Base-by-base conservation (phyloP, 1,284 basidiomycete genomes). In the Sparassis latifolia region DNA sequence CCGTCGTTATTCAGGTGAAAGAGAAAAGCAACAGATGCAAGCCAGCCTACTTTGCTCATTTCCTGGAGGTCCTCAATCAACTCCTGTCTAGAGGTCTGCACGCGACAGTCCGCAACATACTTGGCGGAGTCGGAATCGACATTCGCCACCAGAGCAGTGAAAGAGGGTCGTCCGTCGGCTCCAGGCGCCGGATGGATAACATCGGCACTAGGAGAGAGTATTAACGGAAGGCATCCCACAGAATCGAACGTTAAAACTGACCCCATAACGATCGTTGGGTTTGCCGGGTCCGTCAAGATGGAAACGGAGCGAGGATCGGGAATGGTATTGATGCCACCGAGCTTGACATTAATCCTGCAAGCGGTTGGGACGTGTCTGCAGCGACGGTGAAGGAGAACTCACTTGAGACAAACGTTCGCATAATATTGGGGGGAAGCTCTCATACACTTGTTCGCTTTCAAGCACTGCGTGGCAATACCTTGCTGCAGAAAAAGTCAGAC, bases 391-490 rank as follows among this genome's bases (percentile, higher is more conserved):
- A 29, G 7, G 20, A 12, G 33, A 3, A 66, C 76, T 60, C 50
- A 89, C 88, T 90, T 90, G n/a, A 90, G 65, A 55, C 77, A 81
- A 4, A 90, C 82, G 55, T 90, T 90, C 0, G 87, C 84, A 52
- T 74, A 90, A 60, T 89, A 90, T 56, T 89, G 87, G 0, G 75
- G 64, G 53, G 80, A 87, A 0, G 82, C 86, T 5, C 74, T 66
- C 52, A 67, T 74, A 59, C 83, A 84, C 58, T 86, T 88, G 2
- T 60, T 66, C 10, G 73, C 71, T 63, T 84, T 86, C 61, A 90
- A 56, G 62, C 87, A 89, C 54, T 89, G 86, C 0, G 86, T 89
- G 0, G 85, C 77, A 5, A 88, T 79, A 33, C 86, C 85, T 52
- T 73, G 72, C 81, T 86, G 51, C 6, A 39, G n/a, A 20, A 30